These are phyloP conservation scores for maize (Zea mays) DNA, from an alignment of 176 grass and related monocot species.

Conservation along the genomic window Zm-B73-REFERENCE-NAM-5.0 NC_050097.1:189194501-189195000, in stretches of 20 bases:
- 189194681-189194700: conserved; percentile 99
- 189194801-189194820: conserved; percentile 5
- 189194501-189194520: conserved; percentile 83
- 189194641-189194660: conserved; percentile 95
- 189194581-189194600: conserved; percentile 65
- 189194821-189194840: conserved; percentile 1
- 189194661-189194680: conserved; percentile 93
- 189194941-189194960: too few species aligned
- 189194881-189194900: too few species aligned
- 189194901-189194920: too few species aligned
- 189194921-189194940: too few species aligned
- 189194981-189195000: too few species aligned
- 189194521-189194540: conserved; percentile 25
- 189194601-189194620: conserved; percentile 95
- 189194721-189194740: conserved; percentile 92
- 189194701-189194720: conserved; percentile 99
- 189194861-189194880: too few species aligned
- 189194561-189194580: background rate
- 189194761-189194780: conserved; percentile 79
- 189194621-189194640: conserved; percentile 97
- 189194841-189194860: background rate
- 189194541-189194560: conserved; percentile 18
- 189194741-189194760: conserved; percentile 76
- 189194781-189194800: conserved; percentile 16
- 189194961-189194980: too few species aligned